Evolutionary conservation across 1,284 basidiomycete genomes (phyloP).

Genomic region (Porodaedalea pini): DNA sequence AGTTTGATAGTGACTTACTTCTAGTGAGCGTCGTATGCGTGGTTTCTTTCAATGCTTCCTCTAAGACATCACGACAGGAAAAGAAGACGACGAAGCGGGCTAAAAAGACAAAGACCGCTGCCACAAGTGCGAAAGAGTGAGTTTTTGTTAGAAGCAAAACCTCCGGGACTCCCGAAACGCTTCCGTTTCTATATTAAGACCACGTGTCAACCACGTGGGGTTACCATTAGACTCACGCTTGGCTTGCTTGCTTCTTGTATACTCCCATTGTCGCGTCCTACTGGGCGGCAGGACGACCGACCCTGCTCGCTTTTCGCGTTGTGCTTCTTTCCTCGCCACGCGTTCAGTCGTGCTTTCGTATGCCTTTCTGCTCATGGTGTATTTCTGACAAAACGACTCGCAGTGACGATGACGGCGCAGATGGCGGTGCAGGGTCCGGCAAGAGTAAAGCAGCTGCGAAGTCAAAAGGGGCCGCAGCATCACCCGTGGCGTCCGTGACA

Average conservation of each 20-base stretch:
- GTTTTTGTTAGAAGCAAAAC: neutral
- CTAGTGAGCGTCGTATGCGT: neutral
- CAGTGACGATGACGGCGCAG: slow-evolving; percentile 15
- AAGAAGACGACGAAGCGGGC: slow-evolving; percentile 10
- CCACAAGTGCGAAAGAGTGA: slow-evolving; percentile 3
- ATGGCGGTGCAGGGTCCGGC: neutral
- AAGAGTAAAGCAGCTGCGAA: slow-evolving; percentile 3
- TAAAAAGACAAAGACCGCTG: neutral
- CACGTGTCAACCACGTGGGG: slow-evolving; percentile 11
- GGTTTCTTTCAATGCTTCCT: no score
- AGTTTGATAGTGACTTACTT: slow-evolving; percentile 7
- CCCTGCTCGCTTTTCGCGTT: neutral
- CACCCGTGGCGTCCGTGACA: neutral
- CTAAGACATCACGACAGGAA: slow-evolving; percentile 1
- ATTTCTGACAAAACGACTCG: slow-evolving; percentile 16
- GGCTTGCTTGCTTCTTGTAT: neutral
- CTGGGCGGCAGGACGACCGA: neutral
- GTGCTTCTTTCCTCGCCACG: neutral
- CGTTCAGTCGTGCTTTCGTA: neutral
- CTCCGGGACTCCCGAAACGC: neutral
- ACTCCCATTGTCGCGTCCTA: neutral
- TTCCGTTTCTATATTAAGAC: neutral
- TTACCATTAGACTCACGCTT: neutral
- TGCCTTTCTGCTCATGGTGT: slow-evolving; percentile 18
- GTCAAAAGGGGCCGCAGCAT: neutral